Percentiles rank a stretch among this genome's conserved stretches.
phyloP scores from a whole-genome alignment of 257 asterid genomes.

The Euphrasia confusa region DNA sequence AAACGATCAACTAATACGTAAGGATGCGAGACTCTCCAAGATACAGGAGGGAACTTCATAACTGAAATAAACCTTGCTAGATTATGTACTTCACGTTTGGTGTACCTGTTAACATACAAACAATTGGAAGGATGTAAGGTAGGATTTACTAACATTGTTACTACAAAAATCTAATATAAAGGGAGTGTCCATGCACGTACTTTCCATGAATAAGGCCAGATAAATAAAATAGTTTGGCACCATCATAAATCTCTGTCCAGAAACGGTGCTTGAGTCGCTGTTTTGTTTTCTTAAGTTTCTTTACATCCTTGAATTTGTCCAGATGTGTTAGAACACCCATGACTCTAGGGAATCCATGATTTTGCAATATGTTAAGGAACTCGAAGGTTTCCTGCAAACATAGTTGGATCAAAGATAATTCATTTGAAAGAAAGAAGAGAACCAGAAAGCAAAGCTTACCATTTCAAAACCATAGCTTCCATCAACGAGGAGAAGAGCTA shows the following conservation, averaged over 20 bases:
- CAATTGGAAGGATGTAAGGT: slow-evolving; percentile 17
- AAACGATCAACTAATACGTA: slow-evolving; percentile 87
- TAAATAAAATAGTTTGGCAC: slow-evolving; percentile 89
- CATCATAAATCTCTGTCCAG: slow-evolving; percentile 99
- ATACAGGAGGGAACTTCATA: slow-evolving; percentile 90
- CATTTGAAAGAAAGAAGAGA: slow-evolving; percentile 1
- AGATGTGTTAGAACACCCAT: slow-evolving; percentile 99
- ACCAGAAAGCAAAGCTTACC: slow-evolving; percentile 43
- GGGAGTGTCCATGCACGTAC: slow-evolving; percentile 42
- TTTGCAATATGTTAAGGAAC: slow-evolving; percentile 91
- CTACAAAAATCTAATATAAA: slow-evolving; percentile 8
- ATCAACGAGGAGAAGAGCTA: slow-evolving; percentile 90
- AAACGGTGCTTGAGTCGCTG: slow-evolving; percentile 94
- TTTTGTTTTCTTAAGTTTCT: slow-evolving; percentile 91
- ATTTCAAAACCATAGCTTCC: slow-evolving; percentile 99
- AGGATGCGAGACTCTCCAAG: slow-evolving; percentile 96
- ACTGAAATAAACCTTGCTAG: slow-evolving; percentile 95
- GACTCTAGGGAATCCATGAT: slow-evolving; percentile 95
- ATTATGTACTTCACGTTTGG: slow-evolving; percentile 89
- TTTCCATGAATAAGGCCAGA: slow-evolving; percentile 98
- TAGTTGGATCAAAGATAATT: slow-evolving; percentile 1
- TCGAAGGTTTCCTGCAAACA: slow-evolving; percentile 89
- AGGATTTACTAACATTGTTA: slow-evolving; percentile 9
- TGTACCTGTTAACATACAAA: slow-evolving; percentile 49
- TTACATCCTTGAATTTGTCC: slow-evolving; percentile 92